Base-by-base conservation (phyloP, 768 basidiomycete species). In the Lentinula sp. region DNA sequence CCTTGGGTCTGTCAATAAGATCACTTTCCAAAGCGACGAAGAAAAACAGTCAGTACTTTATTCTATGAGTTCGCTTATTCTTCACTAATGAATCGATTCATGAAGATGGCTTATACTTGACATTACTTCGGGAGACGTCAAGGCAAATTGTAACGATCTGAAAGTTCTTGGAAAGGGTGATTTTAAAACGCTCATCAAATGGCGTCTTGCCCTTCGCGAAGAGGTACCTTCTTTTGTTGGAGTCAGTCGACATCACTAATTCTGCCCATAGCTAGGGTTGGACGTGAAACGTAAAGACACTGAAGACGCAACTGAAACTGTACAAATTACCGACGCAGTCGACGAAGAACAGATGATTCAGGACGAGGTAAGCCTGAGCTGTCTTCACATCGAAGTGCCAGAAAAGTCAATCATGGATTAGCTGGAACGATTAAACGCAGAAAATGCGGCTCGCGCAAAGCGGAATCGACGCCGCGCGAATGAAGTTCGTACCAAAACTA, bases 91-190 rank as follows among this genome's bases (percentile, higher is more conserved):
- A 23, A 56, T 16, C 52, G 49, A 28, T 48, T 16, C 23, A 10
- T 61, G 32, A 48, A 93, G 89, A 61, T 96, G 97, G 91, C 72
- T 89, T 35, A 77, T 76, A 55, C 74, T 88, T 54, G 80, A 84
- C 53, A 75, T 88, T 60, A 97, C 93, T 21, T 89, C 89, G 2
- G 70, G 78, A 0, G 96, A 98, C 57, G 77, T 98, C 64, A 84
- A 85, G 70, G 78, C 80, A n/a, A 93, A 91, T 70, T 89, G 88
- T 65, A 84, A 87, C 21, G 97, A 99, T 78, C 79, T 99, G 65
- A 98, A 96, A 71, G 97, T 99, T 4, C 77, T 99, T 37, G 97
- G 97, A 37, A 99, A 98, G 75, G 91, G 95, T 32, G 97, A 99
- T 70, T 99, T 99, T 79, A 98, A 98, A 72, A 69, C 82, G 8